Evolutionary conservation across 139 green algal species (phyloP).

Genomic region (Chlamydomonas urium): DNA sequence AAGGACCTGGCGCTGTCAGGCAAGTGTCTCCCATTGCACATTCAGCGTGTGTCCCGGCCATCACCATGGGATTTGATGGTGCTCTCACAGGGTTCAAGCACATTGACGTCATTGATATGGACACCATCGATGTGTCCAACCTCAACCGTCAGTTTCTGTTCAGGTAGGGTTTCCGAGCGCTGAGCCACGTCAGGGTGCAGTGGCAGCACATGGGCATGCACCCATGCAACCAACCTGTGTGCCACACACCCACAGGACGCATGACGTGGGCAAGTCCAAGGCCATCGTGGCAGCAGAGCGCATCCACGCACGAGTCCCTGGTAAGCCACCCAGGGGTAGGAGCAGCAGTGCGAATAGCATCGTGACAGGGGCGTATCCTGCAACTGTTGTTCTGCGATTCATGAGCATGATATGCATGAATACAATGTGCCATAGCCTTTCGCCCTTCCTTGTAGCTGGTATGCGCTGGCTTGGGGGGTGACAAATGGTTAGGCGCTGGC

Average conservation of each 20-base stretch:
- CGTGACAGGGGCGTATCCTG: no score
- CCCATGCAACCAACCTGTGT: not conserved
- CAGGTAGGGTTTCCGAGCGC: slow-evolving; percentile 32
- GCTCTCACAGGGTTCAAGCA: slow-evolving; percentile 71
- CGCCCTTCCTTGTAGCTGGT: no score
- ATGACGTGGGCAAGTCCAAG: slow-evolving; percentile 94
- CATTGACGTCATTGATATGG: slow-evolving; percentile 99
- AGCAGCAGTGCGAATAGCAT: no score
- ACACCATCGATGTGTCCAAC: slow-evolving; percentile 99
- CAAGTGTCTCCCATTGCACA: not conserved
- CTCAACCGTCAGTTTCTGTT: slow-evolving; percentile 99
- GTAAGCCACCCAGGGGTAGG: no score
- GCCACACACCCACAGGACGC: slow-evolving; percentile 48
- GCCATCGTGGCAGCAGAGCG: slow-evolving; percentile 82
- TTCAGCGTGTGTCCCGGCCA: not conserved
- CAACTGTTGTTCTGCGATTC: no score
- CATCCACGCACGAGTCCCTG: slow-evolving; percentile 78
- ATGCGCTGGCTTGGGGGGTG: no score
- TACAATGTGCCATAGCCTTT: no score
- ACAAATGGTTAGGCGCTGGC: no score
- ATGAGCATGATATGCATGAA: no score
- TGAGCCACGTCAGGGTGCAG: not conserved
- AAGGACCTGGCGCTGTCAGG: slow-evolving; percentile 96
- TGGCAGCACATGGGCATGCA: not conserved
- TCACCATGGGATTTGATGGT: not conserved